Evolutionary conservation across 495 filamentous ascomycete genomes (phyloP), one percentile per base, ranked within the genome.

Genomic region (Astrothelium subdiscretum): DNA sequence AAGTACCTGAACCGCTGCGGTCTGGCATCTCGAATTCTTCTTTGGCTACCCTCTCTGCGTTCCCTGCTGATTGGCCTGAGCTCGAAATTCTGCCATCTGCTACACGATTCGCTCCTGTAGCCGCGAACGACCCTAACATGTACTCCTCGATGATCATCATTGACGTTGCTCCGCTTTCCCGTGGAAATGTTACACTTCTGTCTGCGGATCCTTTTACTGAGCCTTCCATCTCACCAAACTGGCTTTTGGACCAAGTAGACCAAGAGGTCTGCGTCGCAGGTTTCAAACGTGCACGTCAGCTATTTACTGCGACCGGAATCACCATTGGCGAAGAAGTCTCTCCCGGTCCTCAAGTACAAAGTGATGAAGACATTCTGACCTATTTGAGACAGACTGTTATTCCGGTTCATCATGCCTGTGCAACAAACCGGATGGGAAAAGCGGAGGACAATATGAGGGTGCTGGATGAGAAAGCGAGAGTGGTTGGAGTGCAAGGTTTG

Each of bases 401-500:
- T 42, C 32, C 62, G n/a, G 54, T 58, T 35, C 35, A 60, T 54
- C 58, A 64, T 60, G 35, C 62, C 3, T 24, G 29, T 27, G n/a
- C 38, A 32, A 44, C 51, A 4, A 58, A 58, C n/a, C 40, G 40
- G 27, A 64, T 64, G 62, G 48, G 54, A n/a, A 43, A 43, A 8
- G 42, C 18, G 4, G 60, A 26, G 11, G 54, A 60, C 20, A 22
- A 22, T 2, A 64, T 64, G 42, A 60, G 79, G 31, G 79, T 81
- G 0, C 79, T 81, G 0, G 76, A 80, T 59, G 70, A 75, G 2
- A 69, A 74, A n/a, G 70, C 79, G 2, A 67, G 67, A 52, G 79
- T 81, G 0, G 77, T 76, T 57, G 79, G 79, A 1, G 71, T 75
- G 12, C 58, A 71, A 5, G 79, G 79, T 43, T 69, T 81, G 22